These are phyloP conservation scores for Termitomyces sp. DNA, from an alignment of 768 basidiomycete genomes.

Conservation along the genomic window DNA sequence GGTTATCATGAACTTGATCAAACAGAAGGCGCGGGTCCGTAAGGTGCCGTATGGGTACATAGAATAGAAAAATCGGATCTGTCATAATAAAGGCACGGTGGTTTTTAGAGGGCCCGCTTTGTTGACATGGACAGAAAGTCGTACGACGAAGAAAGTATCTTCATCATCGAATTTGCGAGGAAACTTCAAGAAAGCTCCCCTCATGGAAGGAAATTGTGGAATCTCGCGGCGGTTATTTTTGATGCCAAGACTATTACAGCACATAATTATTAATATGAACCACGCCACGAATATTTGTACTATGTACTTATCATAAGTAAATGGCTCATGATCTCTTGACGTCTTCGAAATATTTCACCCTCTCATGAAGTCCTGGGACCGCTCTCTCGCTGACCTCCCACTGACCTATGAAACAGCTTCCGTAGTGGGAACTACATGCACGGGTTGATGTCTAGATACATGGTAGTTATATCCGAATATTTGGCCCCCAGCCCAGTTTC, in stretches of 20 bases:
- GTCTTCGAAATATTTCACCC: too few relatives aligned
- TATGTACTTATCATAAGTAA: too few relatives aligned
- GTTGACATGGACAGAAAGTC: background rate
- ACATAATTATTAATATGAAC: too few relatives aligned
- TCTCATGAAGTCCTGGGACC: too few relatives aligned
- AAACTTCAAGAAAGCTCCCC: background rate
- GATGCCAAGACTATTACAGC: conserved; percentile 1
- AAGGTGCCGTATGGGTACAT: background rate
- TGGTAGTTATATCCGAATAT: too few relatives aligned
- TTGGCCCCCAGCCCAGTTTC: too few relatives aligned
- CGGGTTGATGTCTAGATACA: too few relatives aligned
- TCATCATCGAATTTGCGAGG: background rate
- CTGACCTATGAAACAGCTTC: too few relatives aligned
- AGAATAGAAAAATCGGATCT: background rate
- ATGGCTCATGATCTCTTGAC: too few relatives aligned
- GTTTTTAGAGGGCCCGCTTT: background rate
- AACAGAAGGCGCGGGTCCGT: background rate
- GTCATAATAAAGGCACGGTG: background rate
- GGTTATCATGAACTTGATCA: conserved; percentile 10
- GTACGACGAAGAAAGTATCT: background rate
- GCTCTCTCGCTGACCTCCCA: too few relatives aligned
- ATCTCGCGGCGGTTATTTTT: background rate
- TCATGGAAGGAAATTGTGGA: background rate
- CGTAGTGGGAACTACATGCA: too few relatives aligned
- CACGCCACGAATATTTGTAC: too few relatives aligned